phyloP scores from a whole-genome alignment of 2,329 filamentous ascomycete species.

The Sporothrix globosa region DNA sequence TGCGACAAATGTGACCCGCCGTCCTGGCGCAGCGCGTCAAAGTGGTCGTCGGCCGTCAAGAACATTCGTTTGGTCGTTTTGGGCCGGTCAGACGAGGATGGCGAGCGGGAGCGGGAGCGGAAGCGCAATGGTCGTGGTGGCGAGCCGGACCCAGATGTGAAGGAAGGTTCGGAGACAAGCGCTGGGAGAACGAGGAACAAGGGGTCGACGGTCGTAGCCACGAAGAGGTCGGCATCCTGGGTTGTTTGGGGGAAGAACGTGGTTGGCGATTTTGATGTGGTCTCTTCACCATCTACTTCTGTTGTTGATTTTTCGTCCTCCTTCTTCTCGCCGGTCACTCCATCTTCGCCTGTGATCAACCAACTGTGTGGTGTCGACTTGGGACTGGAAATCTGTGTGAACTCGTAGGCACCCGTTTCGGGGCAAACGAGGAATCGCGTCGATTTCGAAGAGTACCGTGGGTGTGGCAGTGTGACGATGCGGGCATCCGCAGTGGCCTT shows the following conservation, averaged over 20 bases:
- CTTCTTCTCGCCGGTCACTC: neutral
- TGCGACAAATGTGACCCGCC: constrained; percentile 61
- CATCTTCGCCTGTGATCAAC: constrained; percentile 51
- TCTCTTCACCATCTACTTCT: constrained; percentile 25
- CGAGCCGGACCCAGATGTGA: constrained; percentile 38
- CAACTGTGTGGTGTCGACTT: constrained; percentile 62
- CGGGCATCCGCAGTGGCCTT: constrained; percentile 57
- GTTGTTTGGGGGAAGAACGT: constrained; percentile 52
- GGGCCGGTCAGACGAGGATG: constrained; percentile 28
- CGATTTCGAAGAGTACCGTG: constrained; percentile 54
- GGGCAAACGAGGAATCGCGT: constrained; percentile 66
- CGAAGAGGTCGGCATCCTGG: constrained; percentile 71
- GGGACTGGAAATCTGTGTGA: constrained; percentile 60
- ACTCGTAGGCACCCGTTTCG: constrained; percentile 65
- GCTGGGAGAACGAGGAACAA: constrained; percentile 81
- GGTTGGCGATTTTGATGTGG: neutral
- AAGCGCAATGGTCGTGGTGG: constrained; percentile 31
- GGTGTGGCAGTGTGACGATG: constrained; percentile 64
- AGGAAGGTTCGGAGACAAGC: constrained; percentile 53
- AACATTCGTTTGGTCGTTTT: constrained; percentile 64
- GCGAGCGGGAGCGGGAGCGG: neutral
- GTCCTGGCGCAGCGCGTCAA: constrained; percentile 61
- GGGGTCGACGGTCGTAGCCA: constrained; percentile 83
- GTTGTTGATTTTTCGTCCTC: neutral
- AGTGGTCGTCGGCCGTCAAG: constrained; percentile 70